These are phyloP conservation scores for Galerina sulciceps DNA, from an alignment of 768 basidiomycete genomes.

Conservation along the genomic window DNA sequence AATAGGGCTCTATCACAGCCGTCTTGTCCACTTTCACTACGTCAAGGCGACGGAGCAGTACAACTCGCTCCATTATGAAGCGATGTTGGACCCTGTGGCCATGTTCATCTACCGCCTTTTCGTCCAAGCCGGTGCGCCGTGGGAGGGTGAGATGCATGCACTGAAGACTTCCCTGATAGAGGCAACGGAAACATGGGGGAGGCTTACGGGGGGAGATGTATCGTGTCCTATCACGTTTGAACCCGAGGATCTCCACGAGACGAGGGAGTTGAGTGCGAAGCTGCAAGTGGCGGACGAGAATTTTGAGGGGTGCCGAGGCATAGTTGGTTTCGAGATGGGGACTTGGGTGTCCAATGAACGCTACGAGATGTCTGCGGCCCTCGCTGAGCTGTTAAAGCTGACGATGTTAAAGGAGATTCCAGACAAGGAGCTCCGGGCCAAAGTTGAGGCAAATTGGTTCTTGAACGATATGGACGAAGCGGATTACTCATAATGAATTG, in stretches of 20 bases:
- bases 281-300: slow-evolving; percentile 10
- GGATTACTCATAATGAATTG: slow-evolving; percentile 39
- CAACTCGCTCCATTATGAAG: slow-evolving; percentile 49
- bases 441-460: slow-evolving; percentile 45
- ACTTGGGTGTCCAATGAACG: slow-evolving; percentile 13
- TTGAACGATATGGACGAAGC: slow-evolving; percentile 54
- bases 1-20: slow-evolving; percentile 43
- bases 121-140: slow-evolving; percentile 45
- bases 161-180: slow-evolving; percentile 51
- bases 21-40: slow-evolving; percentile 58
- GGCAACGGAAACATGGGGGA: slow-evolving; percentile 46
- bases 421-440: slow-evolving; percentile 38
- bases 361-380: slow-evolving; percentile 9
- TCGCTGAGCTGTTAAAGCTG: slow-evolving; percentile 15
- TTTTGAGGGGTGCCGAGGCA: neutral
- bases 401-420: slow-evolving; percentile 14
- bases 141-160: slow-evolving; percentile 54
- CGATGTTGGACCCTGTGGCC: slow-evolving; percentile 40
- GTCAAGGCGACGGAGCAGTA: slow-evolving; percentile 45
- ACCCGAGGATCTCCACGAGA: slow-evolving; percentile 46
- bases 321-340: slow-evolving; percentile 13
- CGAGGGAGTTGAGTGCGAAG: slow-evolving; percentile 18
- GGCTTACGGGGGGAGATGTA: slow-evolving; percentile 37
- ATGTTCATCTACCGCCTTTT: slow-evolving; percentile 47
- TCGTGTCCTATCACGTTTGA: slow-evolving; percentile 54